Evolutionary conservation across 73 alveolate species (phyloP).

Genomic region (Tetrahymena elliotti): DNA sequence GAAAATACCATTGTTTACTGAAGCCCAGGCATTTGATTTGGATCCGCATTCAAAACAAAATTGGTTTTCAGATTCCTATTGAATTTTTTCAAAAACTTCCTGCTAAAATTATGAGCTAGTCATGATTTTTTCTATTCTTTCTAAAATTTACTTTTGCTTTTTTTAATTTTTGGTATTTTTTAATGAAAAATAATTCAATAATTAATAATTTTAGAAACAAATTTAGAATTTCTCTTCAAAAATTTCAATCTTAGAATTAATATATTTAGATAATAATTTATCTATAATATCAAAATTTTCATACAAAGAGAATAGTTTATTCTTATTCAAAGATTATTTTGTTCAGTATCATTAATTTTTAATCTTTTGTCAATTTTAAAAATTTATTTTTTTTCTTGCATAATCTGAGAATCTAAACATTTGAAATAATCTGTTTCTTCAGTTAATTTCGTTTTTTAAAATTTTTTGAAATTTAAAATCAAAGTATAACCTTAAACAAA

Average conservation of each 20-base stretch:
- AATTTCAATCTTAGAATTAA: background rate
- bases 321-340: too few relatives aligned
- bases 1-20: constrained; percentile 79
- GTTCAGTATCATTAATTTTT: background rate
- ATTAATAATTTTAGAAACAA: too few relatives aligned
- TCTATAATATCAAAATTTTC: too few relatives aligned
- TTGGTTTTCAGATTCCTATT: background rate
- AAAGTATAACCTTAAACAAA: too few relatives aligned
- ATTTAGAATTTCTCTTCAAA: too few relatives aligned
- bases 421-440: background rate
- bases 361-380: background rate
- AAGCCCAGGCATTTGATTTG: constrained; percentile 80
- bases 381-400: background rate
- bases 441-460: background rate
- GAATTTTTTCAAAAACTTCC: background rate
- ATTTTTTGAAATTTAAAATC: too few relatives aligned
- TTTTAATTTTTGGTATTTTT: background rate
- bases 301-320: too few relatives aligned
- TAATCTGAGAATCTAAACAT: background rate
- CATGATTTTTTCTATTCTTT: background rate
- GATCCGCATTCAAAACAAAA: constrained; percentile 84
- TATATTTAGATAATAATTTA: too few relatives aligned
- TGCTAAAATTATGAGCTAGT: background rate
- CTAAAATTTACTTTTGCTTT: background rate
- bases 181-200: background rate